phyloP scores from a whole-genome alignment of 345 rosid genomes.

The Bruguiera sexangula region DNA sequence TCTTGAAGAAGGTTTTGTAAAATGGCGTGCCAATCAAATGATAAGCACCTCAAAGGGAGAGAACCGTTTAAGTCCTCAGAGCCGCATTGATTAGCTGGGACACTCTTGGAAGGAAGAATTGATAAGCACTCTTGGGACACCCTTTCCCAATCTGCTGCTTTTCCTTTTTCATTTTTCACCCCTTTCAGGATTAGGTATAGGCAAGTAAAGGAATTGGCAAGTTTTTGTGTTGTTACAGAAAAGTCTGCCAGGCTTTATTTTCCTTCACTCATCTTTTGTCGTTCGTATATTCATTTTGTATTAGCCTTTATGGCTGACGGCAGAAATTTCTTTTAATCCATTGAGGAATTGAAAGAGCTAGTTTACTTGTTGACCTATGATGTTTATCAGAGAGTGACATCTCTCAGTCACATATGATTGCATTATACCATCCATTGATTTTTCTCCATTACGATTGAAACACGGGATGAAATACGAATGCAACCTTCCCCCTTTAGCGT shows the following conservation, averaged over 20 bases:
- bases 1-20: conserved; percentile 27
- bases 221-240: neutral
- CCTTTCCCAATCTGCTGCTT: neutral
- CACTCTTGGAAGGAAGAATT: neutral
- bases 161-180: neutral
- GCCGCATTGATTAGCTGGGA: neutral
- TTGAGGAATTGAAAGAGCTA: too few species aligned
- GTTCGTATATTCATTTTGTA: too few species aligned
- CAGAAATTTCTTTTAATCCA: too few species aligned
- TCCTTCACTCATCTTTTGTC: neutral
- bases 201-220: neutral
- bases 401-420: too few species aligned
- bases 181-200: neutral
- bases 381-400: too few species aligned
- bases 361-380: too few species aligned
- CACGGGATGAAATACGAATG: neutral
- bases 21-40: conserved; percentile 30
- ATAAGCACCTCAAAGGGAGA: conserved; percentile 6
- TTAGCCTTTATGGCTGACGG: too few species aligned
- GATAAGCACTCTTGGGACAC: too few species aligned
- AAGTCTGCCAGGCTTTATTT: too few species aligned
- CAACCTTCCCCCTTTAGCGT: too few species aligned
- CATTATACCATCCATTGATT: too few species aligned
- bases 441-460: too few species aligned
- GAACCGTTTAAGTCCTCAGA: neutral